A percentile compares a stretch with the other conserved stretches of the same genome.
Conservation (phyloP, 345 rosid species). For the Toxicodendron radicans region DNA sequence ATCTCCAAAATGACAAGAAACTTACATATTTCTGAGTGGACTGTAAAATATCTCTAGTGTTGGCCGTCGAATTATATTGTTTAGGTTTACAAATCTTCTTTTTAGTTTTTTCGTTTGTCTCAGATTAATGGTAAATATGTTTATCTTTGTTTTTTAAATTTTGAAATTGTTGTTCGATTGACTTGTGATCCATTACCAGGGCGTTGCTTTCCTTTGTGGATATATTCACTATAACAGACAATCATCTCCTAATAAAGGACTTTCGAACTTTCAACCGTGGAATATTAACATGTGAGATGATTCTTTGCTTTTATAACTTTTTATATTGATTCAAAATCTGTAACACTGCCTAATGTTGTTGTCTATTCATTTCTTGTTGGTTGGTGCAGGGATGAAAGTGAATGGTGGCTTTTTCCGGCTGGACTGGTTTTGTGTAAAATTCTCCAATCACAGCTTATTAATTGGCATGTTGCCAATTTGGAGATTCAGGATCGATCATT, state of each 20-base stretch:
- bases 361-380: neutral
- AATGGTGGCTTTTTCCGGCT: slow-evolving; percentile 98
- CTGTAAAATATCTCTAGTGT: neutral
- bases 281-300: slow-evolving; percentile 91
- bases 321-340: neutral
- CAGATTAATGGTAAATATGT: neutral
- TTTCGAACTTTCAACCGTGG: slow-evolving; percentile 83
- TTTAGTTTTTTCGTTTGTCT: neutral
- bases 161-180: neutral
- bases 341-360: slow-evolving; percentile 2
- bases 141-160: neutral
- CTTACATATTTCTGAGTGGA: too few relatives aligned
- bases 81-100: neutral
- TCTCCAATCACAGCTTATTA: slow-evolving; percentile 87
- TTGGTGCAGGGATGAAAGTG: slow-evolving; percentile 94
- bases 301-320: neutral
- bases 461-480: slow-evolving; percentile 93
- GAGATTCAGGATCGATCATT: slow-evolving; percentile 99
- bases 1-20: neutral
- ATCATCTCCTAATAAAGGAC: slow-evolving; percentile 59
- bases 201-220: slow-evolving; percentile 89
- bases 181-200: slow-evolving; percentile 42
- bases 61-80: neutral
- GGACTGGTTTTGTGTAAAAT: slow-evolving; percentile 85
- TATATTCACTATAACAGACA: slow-evolving; percentile 69